These are phyloP conservation scores for Penicillium brevicompactum DNA, from an alignment of 2,329 filamentous ascomycete genomes.

Conservation along the genomic window DNA sequence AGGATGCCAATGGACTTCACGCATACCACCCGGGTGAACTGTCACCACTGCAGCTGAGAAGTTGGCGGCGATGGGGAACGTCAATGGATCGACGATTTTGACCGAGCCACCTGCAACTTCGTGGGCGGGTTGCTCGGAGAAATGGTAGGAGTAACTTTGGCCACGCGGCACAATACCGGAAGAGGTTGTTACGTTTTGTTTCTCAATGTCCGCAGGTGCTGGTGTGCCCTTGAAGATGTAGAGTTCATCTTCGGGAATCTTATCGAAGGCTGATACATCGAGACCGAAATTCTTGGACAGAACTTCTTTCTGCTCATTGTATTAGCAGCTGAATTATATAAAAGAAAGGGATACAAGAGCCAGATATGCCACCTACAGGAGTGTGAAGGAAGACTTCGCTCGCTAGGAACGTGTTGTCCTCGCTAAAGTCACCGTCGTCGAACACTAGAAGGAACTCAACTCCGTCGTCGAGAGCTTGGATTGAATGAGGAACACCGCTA, in stretches of 20 bases:
- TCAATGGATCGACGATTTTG: slow-evolving; percentile 73
- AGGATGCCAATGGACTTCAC: slow-evolving; percentile 84
- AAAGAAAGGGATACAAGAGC: background rate
- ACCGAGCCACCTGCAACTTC: slow-evolving; percentile 70
- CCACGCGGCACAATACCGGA: slow-evolving; percentile 68
- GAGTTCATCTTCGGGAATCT: slow-evolving; percentile 67
- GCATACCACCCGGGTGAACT: slow-evolving; percentile 70
- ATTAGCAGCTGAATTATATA: background rate
- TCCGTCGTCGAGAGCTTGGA: slow-evolving; percentile 72
- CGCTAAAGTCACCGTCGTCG: slow-evolving; percentile 61
- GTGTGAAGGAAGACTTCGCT: slow-evolving; percentile 61
- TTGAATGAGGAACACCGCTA: slow-evolving; percentile 70
- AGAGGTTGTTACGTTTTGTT: slow-evolving; percentile 62
- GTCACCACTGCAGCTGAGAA: slow-evolving; percentile 72
- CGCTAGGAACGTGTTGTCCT: slow-evolving; percentile 74
- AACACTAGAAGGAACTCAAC: slow-evolving; percentile 67
- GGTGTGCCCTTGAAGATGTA: slow-evolving; percentile 76
- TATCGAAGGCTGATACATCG: slow-evolving; percentile 56
- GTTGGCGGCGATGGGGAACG: slow-evolving; percentile 73
- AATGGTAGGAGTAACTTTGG: slow-evolving; percentile 68
- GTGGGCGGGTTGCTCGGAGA: slow-evolving; percentile 69
- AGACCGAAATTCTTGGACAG: slow-evolving; percentile 59
- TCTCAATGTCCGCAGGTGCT: slow-evolving; percentile 63
- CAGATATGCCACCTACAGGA: slow-evolving; percentile 26
- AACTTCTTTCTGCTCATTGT: slow-evolving; percentile 43